phyloP scores from a whole-genome alignment of 345 rosid species.

The Brassica napus region DNA sequence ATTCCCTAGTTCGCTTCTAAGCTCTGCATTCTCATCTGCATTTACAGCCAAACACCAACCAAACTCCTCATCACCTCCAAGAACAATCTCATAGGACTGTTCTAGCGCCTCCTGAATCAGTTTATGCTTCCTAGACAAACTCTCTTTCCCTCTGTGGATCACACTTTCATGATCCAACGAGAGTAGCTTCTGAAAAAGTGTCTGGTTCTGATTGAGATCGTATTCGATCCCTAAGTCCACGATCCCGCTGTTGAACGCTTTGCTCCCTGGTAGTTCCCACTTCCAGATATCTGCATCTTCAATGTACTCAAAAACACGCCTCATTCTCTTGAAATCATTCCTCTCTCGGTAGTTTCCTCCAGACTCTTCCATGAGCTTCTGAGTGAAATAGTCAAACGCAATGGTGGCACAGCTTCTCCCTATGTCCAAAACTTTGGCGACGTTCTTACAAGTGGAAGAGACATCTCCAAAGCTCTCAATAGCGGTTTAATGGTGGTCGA shows the following conservation, averaged over 20 bases:
- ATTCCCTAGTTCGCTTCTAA: conserved; percentile 76
- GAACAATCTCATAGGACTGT: conserved; percentile 57
- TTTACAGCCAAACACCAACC: conserved; percentile 51
- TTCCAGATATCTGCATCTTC: conserved; percentile 78
- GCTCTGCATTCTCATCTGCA: conserved; percentile 45
- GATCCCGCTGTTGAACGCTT: conserved; percentile 73
- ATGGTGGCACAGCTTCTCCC: conserved; percentile 75
- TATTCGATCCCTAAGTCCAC: conserved; percentile 58
- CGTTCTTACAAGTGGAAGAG: conserved; percentile 44
- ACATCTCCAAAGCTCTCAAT: conserved; percentile 46
- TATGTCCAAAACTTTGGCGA: conserved; percentile 55
- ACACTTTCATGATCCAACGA: conserved; percentile 55
- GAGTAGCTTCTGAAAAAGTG: conserved; percentile 66
- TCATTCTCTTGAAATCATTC: conserved; percentile 45
- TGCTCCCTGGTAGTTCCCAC: conserved; percentile 64
- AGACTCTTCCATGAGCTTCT: conserved; percentile 41
- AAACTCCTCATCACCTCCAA: conserved; percentile 49
- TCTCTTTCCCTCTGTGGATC: conserved; percentile 53
- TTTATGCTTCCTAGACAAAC: conserved; percentile 54
- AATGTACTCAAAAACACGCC: conserved; percentile 61
- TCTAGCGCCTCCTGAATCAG: conserved; percentile 51
- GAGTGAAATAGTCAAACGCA: conserved; percentile 71
- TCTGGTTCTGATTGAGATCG: conserved; percentile 43
- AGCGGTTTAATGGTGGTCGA: conserved; percentile 79
- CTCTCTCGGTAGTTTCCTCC: conserved; percentile 14